Evolutionary conservation across 306 rosid species (phyloP).

Genomic region (Castanea sativa): DNA sequence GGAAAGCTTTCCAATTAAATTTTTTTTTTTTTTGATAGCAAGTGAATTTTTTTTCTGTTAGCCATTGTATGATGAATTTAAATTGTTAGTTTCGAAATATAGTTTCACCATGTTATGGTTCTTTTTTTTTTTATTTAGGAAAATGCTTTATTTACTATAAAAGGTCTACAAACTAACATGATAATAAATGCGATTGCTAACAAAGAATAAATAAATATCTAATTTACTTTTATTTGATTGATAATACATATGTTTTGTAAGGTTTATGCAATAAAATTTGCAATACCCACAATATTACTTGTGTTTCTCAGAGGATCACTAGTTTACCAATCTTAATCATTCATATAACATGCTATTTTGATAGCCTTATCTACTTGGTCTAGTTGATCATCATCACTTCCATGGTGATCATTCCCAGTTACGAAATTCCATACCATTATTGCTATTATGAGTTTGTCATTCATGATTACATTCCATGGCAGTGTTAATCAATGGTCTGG

Average conservation of each 20-base stretch:
- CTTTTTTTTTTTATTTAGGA: neutral
- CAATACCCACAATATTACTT: too few species aligned
- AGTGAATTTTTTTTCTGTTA: neutral
- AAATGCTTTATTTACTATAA: neutral
- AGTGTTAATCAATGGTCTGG: slow-evolving; percentile 28
- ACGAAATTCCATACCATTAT: too few species aligned
- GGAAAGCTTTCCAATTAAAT: neutral
- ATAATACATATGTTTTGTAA: too few species aligned
- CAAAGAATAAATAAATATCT: too few species aligned
- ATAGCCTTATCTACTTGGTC: neutral
- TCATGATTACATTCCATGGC: neutral
- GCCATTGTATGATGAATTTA: neutral
- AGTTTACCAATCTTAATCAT: neutral
- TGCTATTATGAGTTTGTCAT: neutral
- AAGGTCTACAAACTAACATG: too few species aligned
- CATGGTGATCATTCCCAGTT: neutral
- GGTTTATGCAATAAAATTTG: too few species aligned
- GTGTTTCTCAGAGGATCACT: too few species aligned
- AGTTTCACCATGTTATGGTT: neutral
- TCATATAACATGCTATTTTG: neutral
- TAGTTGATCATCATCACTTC: neutral
- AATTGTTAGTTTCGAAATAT: neutral
- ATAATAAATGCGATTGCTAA: too few species aligned
- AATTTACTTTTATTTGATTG: too few species aligned
- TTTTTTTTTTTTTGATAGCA: neutral